Base-by-base conservation (phyloP, 2,329 filamentous ascomycete genomes). In the Hypocrella siamensis region DNA sequence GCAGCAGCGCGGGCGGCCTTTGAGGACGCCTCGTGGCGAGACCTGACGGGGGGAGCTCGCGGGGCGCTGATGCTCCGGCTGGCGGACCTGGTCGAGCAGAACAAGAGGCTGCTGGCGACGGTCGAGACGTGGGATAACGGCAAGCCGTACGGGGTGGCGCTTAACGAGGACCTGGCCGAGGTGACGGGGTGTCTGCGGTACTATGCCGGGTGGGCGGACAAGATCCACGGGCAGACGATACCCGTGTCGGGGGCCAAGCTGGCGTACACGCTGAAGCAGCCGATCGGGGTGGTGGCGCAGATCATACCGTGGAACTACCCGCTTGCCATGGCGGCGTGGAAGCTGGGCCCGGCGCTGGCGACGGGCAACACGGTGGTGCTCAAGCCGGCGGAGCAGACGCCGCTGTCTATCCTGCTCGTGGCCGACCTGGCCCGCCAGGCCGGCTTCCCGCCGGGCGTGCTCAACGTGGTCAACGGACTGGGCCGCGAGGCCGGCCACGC, bases 81-180 rank as follows among this genome's bases (percentile, higher is more conserved):
- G 11, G 75, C 78, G 9, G 68, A 79, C 31, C 59, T 90, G 17
- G 60, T 85, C 16, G 75, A 81, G 39, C 51, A 74, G 46, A 63
- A 88, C 47, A 63, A 61, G 18, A 58, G 61, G 24, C 33, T 44
- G 0, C 46, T 66, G 4, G 60, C 61, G 5, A 63, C 61, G 2
- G 51, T 65, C 6, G 82, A 92, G 55, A 81, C 83, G 0, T 88
- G 80, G 80, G 82, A 90, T 47, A 86, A 85, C 43, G 82, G 79
- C 49, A 53, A 54, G 35, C 75, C 79, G 2, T 83, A 79, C 51
- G 52, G 55, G 2, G 73, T 76, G 10, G 63, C 80, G 0, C 47
- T 76, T n/a, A 64, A 63, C 26, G 77, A 78, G 31, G 81, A 86
- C 45, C 41, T 85, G 5, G 58, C 49, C 1, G 55, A 60, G 37